Evolutionary conservation across 2,329 filamentous ascomycete genomes (phyloP).

Genomic region (Alternaria sp.): DNA sequence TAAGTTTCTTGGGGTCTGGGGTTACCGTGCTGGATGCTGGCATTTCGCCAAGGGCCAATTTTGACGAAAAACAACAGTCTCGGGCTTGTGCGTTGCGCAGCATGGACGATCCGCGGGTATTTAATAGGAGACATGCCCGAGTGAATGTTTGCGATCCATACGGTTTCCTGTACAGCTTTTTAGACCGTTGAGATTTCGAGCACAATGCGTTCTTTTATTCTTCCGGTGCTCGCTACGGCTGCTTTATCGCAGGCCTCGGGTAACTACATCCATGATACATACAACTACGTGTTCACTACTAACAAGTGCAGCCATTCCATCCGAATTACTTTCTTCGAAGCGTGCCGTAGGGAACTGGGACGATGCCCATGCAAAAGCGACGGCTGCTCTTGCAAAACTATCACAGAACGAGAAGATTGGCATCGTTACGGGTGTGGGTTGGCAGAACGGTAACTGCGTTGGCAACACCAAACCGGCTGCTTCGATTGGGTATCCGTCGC

Average conservation of each 20-base stretch:
- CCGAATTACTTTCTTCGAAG: slow-evolving; percentile 22
- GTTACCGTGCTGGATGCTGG: slow-evolving; percentile 4
- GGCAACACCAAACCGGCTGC: slow-evolving; percentile 44
- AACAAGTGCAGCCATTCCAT: slow-evolving; percentile 26
- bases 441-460: slow-evolving; percentile 43
- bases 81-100: slow-evolving; percentile 7
- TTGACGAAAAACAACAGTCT: slow-evolving; percentile 14
- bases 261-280: slow-evolving; percentile 1
- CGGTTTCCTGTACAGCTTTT: not conserved
- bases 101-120: slow-evolving; percentile 12
- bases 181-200: not conserved
- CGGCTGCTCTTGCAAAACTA: slow-evolving; percentile 48
- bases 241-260: slow-evolving; percentile 29
- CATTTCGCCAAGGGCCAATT: slow-evolving; percentile 28
- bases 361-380: slow-evolving; percentile 49
- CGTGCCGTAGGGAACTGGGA: slow-evolving; percentile 44
- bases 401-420: slow-evolving; percentile 49
- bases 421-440: slow-evolving; percentile 48
- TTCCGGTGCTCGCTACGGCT: slow-evolving; percentile 32
- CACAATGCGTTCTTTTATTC: slow-evolving; percentile 35
- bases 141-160: not conserved
- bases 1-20: slow-evolving; percentile 2
- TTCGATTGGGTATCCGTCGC: slow-evolving; percentile 45
- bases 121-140: slow-evolving; percentile 25
- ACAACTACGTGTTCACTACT: slow-evolving; percentile 3